These are phyloP conservation scores for Adenanthera pavonina DNA, from an alignment of 306 rosid species.

Conservation along the genomic window DNA sequence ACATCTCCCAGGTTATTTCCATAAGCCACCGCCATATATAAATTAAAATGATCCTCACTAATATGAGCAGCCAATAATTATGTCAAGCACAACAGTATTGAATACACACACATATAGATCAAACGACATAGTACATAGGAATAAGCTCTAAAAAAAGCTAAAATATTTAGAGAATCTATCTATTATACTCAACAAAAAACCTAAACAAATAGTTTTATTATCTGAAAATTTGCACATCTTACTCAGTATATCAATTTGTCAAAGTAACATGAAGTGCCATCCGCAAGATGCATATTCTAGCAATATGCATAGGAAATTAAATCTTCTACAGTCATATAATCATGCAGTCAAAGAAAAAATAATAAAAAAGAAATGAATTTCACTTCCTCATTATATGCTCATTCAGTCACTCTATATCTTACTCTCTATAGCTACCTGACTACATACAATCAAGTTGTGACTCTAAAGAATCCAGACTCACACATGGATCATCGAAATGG, in stretches of 20 bases:
- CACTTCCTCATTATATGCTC: neutral
- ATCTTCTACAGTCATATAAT: neutral
- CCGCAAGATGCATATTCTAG: conserved; percentile 1
- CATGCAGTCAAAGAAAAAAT: too few relatives aligned
- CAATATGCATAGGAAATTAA: neutral
- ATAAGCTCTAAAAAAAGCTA: conserved; percentile 4
- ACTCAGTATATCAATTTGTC: conserved; percentile 18
- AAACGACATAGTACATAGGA: neutral
- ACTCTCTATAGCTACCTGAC: neutral
- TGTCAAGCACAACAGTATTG: neutral
- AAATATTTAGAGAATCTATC: conserved; percentile 21
- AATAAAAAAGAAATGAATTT: too few relatives aligned
- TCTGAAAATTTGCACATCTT: conserved; percentile 28
- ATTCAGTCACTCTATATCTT: neutral
- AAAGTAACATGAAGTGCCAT: conserved; percentile 25
- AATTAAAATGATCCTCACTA: too few relatives aligned
- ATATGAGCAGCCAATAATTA: neutral
- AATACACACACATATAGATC: too few relatives aligned
- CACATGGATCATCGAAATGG: conserved; percentile 48
- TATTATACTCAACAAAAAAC: neutral
- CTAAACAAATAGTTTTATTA: neutral
- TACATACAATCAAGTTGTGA: neutral
- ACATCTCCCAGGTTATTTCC: too few relatives aligned
- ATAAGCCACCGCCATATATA: too few relatives aligned
- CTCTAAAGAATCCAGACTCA: neutral